Percentiles rank a stretch among this genome's conserved stretches.
phyloP scores from a whole-genome alignment of 306 rosid species.

The Lagenaria siceraria region DNA sequence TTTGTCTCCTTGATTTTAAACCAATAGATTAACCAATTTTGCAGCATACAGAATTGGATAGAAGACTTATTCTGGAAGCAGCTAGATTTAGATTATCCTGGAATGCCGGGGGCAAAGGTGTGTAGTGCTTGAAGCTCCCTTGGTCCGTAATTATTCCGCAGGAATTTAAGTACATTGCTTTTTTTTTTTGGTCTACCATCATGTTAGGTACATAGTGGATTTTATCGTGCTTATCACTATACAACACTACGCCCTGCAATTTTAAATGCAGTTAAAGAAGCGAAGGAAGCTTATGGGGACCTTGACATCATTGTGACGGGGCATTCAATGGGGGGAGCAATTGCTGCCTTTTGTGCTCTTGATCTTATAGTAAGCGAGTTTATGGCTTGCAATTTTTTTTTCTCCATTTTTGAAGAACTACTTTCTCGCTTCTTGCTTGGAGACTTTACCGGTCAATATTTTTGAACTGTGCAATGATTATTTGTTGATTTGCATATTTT shows the following conservation, averaged over 20 bases:
- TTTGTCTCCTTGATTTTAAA: neutral
- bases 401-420: neutral
- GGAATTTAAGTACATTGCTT: neutral
- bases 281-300: conserved; percentile 51
- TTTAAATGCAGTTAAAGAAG: conserved; percentile 53
- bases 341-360: conserved; percentile 86
- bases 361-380: conserved; percentile 52
- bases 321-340: conserved; percentile 99
- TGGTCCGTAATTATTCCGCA: neutral
- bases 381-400: neutral
- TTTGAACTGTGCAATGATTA: neutral
- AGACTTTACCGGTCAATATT: neutral
- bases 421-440: neutral
- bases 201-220: conserved; percentile 81
- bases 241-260: conserved; percentile 72
- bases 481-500: neutral
- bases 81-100: conserved; percentile 76
- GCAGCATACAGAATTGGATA: conserved; percentile 89
- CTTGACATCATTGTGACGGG: conserved; percentile 53
- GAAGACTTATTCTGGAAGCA: conserved; percentile 93
- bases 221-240: conserved; percentile 75
- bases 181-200: conserved; percentile 12
- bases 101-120: conserved; percentile 90
- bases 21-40: neutral
- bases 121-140: conserved; percentile 13